Evolutionary conservation across 2,329 filamentous ascomycete genomes (phyloP).

Genomic region (Teratosphaeria gauchensis): DNA sequence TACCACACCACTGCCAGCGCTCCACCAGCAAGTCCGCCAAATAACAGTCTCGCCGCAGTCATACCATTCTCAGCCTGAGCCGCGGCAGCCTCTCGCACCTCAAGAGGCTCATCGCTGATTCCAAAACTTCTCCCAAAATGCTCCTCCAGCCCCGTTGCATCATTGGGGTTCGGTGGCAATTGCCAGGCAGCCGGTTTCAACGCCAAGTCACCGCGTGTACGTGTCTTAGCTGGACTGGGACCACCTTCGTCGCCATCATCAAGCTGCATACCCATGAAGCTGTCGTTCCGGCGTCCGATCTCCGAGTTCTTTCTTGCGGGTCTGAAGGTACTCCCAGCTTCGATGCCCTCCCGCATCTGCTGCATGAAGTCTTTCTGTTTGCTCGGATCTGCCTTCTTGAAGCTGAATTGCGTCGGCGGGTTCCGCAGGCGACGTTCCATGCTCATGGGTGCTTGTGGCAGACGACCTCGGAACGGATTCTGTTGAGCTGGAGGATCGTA

Average conservation of each 20-base stretch:
- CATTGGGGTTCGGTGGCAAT: constrained; percentile 5
- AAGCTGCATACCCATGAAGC: not conserved
- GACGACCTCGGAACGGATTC: constrained; percentile 56
- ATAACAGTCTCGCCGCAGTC: not conserved
- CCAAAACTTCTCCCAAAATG: constrained; percentile 10
- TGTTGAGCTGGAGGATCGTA: constrained; percentile 26
- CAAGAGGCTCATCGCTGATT: not conserved
- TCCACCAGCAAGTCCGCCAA: constrained; percentile 2
- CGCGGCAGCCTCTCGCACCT: not conserved
- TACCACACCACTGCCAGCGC: constrained; percentile 3
- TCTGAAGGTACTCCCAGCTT: constrained; percentile 10
- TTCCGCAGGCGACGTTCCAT: constrained; percentile 55
- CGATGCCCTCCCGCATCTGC: constrained; percentile 23
- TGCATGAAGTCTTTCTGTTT: constrained; percentile 44
- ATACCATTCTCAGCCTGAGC: not conserved
- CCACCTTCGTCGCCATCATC: constrained; percentile 2
- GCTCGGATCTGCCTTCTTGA: constrained; percentile 39
- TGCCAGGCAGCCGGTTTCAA: constrained; percentile 11
- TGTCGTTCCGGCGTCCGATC: not conserved
- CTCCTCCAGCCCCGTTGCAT: constrained; percentile 17
- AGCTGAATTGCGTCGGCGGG: constrained; percentile 47
- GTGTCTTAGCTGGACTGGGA: constrained; percentile 10
- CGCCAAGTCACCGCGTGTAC: constrained; percentile 13
- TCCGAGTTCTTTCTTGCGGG: not conserved
- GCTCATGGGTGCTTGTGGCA: constrained; percentile 59